These are phyloP conservation scores for Penicillium nucicola DNA, from an alignment of 495 filamentous ascomycete species.

Conservation along the genomic window DNA sequence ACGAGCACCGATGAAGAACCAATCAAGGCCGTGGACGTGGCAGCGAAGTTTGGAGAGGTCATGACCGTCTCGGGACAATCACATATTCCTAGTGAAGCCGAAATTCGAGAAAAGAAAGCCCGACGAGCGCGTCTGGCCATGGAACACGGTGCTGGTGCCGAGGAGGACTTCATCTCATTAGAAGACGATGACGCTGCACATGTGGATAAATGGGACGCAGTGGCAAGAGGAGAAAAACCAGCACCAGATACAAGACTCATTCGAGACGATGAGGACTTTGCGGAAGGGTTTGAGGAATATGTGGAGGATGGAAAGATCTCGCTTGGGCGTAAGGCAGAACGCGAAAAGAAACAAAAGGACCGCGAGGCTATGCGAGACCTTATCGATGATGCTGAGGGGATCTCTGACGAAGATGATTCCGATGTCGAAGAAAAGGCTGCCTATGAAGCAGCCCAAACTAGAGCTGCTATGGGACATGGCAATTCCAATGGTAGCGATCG, in stretches of 20 bases:
- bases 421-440: constrained; percentile 77
- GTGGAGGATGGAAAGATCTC: constrained; percentile 80
- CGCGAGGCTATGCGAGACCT: constrained; percentile 77
- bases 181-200: constrained; percentile 48
- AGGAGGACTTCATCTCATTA: constrained; percentile 75
- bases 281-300: constrained; percentile 91
- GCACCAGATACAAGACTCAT: constrained; percentile 67
- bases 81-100: constrained; percentile 75
- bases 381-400: constrained; percentile 74
- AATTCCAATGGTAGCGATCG: constrained; percentile 40
- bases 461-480: constrained; percentile 72
- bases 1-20: constrained; percentile 49
- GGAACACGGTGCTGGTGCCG: constrained; percentile 61
- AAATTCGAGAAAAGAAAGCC: constrained; percentile 90
- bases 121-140: constrained; percentile 76
- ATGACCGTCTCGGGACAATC: constrained; percentile 34
- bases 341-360: constrained; percentile 63
- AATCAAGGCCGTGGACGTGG: constrained; percentile 62
- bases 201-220: constrained; percentile 42
- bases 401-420: constrained; percentile 66
- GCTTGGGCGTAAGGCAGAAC: constrained; percentile 75
- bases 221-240: constrained; percentile 41
- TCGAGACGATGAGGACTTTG: constrained; percentile 88
- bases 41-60: constrained; percentile 59
- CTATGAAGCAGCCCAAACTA: constrained; percentile 85